These are phyloP conservation scores for Asterochloris sp. DNA, from an alignment of 139 green algal genomes.

Conservation along the genomic window DNA sequence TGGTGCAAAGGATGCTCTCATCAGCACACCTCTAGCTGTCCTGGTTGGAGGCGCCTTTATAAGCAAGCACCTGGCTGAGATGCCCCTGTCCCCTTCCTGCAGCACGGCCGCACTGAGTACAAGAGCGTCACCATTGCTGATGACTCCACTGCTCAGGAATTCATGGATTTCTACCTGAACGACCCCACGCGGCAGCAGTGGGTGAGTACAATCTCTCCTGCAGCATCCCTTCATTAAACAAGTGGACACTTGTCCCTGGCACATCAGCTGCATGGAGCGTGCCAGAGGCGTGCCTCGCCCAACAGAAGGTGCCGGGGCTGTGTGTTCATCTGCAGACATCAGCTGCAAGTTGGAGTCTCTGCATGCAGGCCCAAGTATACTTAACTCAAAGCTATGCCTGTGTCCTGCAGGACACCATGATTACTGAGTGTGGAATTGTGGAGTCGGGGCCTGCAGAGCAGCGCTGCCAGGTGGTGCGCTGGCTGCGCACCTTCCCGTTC, in stretches of 20 bases:
- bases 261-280: not conserved
- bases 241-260: too few relatives aligned
- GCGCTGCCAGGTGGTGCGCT: slow-evolving; percentile 82
- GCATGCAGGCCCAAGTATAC: not conserved
- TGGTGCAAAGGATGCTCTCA: not conserved
- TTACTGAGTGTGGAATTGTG: slow-evolving; percentile 58
- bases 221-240: not conserved
- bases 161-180: slow-evolving; percentile 85
- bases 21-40: not conserved
- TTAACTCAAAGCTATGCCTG: not conserved
- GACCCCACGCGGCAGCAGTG: slow-evolving; percentile 69
- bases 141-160: slow-evolving; percentile 77
- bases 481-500: slow-evolving; percentile 87
- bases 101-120: slow-evolving; percentile 86
- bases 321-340: not conserved
- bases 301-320: too few relatives aligned
- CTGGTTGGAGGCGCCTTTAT: not conserved
- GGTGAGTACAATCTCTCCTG: slow-evolving; percentile 34
- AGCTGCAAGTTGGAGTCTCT: not conserved
- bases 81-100: not conserved
- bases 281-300: not conserved
- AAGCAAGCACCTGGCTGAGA: not conserved
- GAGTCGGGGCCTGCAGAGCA: slow-evolving; percentile 33
- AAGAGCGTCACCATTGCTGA: slow-evolving; percentile 68
- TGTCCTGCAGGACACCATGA: slow-evolving; percentile 67